phyloP scores from a whole-genome alignment of 495 filamentous ascomycete species.

The Podospora comata region DNA sequence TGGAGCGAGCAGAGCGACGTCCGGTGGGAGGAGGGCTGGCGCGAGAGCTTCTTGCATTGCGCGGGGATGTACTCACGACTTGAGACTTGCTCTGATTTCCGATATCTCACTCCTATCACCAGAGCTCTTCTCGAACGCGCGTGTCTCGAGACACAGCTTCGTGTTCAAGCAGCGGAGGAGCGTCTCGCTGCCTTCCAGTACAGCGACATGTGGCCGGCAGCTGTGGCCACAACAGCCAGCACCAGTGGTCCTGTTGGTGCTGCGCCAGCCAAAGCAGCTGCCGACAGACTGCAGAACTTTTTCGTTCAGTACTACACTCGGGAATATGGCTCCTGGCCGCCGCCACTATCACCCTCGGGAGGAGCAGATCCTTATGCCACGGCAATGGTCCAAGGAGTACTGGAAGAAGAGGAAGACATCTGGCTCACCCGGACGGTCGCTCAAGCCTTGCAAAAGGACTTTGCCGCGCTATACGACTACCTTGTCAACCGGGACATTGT shows the following conservation, averaged over 20 bases:
- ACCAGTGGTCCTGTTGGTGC: slow-evolving; percentile 27
- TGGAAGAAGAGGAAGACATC: slow-evolving; percentile 46
- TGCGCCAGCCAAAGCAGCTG: slow-evolving; percentile 45
- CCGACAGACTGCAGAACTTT: slow-evolving; percentile 56
- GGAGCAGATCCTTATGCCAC: slow-evolving; percentile 32
- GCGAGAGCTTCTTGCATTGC: slow-evolving; percentile 65
- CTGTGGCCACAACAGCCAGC: slow-evolving; percentile 30
- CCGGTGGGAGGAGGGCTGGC: slow-evolving; percentile 63
- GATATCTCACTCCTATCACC: slow-evolving; percentile 57
- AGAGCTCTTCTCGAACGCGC: slow-evolving; percentile 61
- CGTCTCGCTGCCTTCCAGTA: slow-evolving; percentile 59
- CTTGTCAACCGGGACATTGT: slow-evolving; percentile 65
- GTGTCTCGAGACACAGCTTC: slow-evolving; percentile 60
- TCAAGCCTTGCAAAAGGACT: slow-evolving; percentile 59
- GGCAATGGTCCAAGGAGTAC: slow-evolving; percentile 43
- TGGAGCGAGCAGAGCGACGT: slow-evolving; percentile 61
- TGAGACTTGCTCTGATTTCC: slow-evolving; percentile 55
- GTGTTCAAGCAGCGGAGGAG: slow-evolving; percentile 58
- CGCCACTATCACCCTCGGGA: slow-evolving; percentile 28
- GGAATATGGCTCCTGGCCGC: slow-evolving; percentile 57
- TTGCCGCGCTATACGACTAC: slow-evolving; percentile 68
- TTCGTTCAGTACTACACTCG: slow-evolving; percentile 52
- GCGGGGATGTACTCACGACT: slow-evolving; percentile 61
- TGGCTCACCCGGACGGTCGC: slow-evolving; percentile 62
- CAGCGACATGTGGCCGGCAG: slow-evolving; percentile 57